A percentile compares a stretch with the other conserved stretches of the same genome.
phyloP scores from a whole-genome alignment of 2,329 filamentous ascomycete species.

The Parastagonospora nodorum region DNA sequence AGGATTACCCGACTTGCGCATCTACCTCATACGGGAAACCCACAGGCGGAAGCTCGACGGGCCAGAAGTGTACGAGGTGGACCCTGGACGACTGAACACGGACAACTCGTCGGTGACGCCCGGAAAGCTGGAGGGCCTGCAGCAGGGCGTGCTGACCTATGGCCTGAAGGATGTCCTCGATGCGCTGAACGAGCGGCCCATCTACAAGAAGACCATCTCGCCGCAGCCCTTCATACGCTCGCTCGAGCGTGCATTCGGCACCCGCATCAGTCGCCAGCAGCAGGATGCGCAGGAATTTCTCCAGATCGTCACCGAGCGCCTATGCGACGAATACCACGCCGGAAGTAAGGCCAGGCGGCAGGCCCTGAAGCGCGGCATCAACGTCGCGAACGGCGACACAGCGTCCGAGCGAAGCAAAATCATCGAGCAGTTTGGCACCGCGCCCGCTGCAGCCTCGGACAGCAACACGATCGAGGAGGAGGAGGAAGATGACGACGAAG shows the following conservation, averaged over 20 bases:
- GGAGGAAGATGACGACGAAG: constrained; percentile 30
- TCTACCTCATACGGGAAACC: constrained; percentile 91
- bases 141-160: constrained; percentile 80
- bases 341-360: constrained; percentile 73
- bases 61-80: constrained; percentile 71
- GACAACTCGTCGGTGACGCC: constrained; percentile 46
- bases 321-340: constrained; percentile 93
- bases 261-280: constrained; percentile 90
- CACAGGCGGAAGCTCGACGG: constrained; percentile 83
- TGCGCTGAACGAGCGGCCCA: constrained; percentile 87
- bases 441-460: constrained; percentile 21
- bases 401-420: constrained; percentile 28
- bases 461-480: constrained; percentile 41
- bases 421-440: constrained; percentile 29
- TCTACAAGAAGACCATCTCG: constrained; percentile 91
- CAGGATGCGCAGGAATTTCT: constrained; percentile 98
- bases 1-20: constrained; percentile 82
- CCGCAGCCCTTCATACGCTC: constrained; percentile 82
- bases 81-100: constrained; percentile 56
- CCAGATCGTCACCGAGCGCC: constrained; percentile 87
- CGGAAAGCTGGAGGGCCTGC: constrained; percentile 64
- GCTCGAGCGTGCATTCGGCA: constrained; percentile 83
- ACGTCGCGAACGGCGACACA: constrained; percentile 22
- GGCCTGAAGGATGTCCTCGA: constrained; percentile 93
- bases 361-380: constrained; percentile 47